Evolutionary conservation across 768 basidiomycete genomes (phyloP), one percentile per base, ranked within the genome.

Genomic region (Cubamyces lactineus): DNA sequence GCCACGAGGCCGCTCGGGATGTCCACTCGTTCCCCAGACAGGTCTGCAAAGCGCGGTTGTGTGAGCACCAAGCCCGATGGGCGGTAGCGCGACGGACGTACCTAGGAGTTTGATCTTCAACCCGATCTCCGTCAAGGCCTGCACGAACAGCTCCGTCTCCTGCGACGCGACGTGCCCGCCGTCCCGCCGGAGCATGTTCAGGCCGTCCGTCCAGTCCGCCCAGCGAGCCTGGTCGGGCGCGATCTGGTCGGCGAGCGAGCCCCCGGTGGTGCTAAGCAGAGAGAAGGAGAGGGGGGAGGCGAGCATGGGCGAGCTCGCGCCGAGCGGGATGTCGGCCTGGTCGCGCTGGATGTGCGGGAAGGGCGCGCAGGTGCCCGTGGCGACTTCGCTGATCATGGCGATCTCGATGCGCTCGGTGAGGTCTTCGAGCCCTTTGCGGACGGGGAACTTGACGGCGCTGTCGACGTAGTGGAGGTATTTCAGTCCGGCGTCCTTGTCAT

Each of bases 201-300:
- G 71, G 4, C 94, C 94, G 72, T 96, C 94, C 2, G 92, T 92
- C 94, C 94, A 96, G 75, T 96, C 94, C 16, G 92, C 89, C 89
- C 91, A 95, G 17, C 88, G 79, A 17, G 87, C 85, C 54, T 84
- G 82, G 72, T 94, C 71, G 28, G 87, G 85, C 3, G 92, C 90
- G 67, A 92, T 86, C 60, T 88, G 84, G 71, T 93, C 90, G 4
- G 89, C 91, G 59, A 93, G 71, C 2, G 88, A 86, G 19, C 84
- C 86, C 67, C 89, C 89, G 67, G 82, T 85, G 7, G 83, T 87
- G 50, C 63, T 64, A 53, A 92, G 73, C 52, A 95, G 75, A 9
- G 90, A 89, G 74, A 94, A 94, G 3, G 91, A 91, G 23, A 91
- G 78, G 0, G 86, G 85, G 0, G 89, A 89, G 1, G 87, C 77